Evolutionary conservation across 1,139 yeast genomes (phyloP).

Genomic region (Yamadazyma atlantica): DNA sequence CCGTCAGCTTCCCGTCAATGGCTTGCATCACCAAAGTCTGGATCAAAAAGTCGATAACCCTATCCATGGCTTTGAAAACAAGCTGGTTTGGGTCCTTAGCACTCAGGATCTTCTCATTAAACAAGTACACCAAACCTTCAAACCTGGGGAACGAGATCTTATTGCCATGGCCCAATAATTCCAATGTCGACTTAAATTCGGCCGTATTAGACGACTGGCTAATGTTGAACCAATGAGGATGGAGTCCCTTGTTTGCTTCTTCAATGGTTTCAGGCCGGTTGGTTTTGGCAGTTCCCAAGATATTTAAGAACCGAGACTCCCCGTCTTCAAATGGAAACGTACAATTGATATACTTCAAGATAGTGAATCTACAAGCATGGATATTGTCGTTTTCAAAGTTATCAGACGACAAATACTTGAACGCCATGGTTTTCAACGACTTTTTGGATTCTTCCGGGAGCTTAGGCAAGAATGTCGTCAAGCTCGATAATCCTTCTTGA

Average conservation of each 20-base stretch:
- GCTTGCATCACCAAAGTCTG: constrained; percentile 69
- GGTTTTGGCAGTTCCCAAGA: constrained; percentile 57
- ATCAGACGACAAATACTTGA: constrained; percentile 31
- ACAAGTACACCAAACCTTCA: constrained; percentile 25
- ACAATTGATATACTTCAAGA: constrained; percentile 65
- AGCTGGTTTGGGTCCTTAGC: constrained; percentile 17
- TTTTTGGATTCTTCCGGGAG: constrained; percentile 39
- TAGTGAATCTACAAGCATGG: constrained; percentile 54
- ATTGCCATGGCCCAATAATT: constrained; percentile 38
- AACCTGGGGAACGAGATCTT: constrained; percentile 47
- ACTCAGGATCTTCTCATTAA: constrained; percentile 25
- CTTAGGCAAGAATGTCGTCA: constrained; percentile 49
- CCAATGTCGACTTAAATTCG: constrained; percentile 44
- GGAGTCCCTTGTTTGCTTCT: constrained; percentile 79
- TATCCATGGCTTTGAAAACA: constrained; percentile 26
- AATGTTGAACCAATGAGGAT: constrained; percentile 68
- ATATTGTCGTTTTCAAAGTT: constrained; percentile 24
- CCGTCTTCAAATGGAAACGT: constrained; percentile 69
- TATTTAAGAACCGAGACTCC: constrained; percentile 65
- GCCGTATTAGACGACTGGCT: constrained; percentile 42
- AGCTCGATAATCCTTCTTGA: constrained; percentile 68
- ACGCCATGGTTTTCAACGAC: constrained; percentile 45
- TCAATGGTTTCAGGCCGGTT: constrained; percentile 75
- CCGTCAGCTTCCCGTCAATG: constrained; percentile 48
- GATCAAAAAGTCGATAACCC: constrained; percentile 47